Percentiles rank a stretch among this genome's conserved stretches.
Conservation (phyloP, 106 monocot genomes). For the Allium cepa region DNA sequence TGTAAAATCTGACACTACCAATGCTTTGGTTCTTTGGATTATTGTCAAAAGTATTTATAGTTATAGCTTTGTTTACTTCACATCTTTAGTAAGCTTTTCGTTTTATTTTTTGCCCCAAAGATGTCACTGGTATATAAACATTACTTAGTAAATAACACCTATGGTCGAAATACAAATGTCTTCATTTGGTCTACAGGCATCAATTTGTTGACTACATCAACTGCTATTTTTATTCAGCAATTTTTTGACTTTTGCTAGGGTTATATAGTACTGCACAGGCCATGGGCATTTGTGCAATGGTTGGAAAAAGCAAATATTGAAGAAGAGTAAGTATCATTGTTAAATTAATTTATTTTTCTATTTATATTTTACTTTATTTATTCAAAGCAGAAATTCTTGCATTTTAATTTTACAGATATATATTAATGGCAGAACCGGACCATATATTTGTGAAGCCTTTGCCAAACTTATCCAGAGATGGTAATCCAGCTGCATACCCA, state of each 20-base stretch:
- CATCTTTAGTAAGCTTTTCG: no score
- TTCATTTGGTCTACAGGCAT: no score
- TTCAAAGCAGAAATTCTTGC: background rate
- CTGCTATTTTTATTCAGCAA: no score
- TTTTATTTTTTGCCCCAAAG: no score
- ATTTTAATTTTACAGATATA: constrained; percentile 37
- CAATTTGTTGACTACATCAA: no score
- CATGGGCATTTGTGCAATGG: constrained; percentile 98
- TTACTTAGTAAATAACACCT: no score
- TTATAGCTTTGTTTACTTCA: no score
- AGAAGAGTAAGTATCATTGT: constrained; percentile 52
- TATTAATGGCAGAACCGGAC: constrained; percentile 89
- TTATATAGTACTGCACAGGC: constrained; percentile 84
- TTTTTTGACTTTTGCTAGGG: constrained; percentile 25
- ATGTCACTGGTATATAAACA: no score
- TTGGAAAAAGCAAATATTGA: constrained; percentile 64
- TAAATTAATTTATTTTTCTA: background rate
- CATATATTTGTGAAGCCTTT: constrained; percentile 81
- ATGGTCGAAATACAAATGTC: no score
- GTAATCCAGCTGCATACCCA: constrained; percentile 56
- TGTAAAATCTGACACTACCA: background rate
- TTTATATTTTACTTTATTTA: background rate
- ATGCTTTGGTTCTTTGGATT: no score
- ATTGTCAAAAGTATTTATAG: no score
- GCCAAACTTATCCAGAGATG: constrained; percentile 59